Evolutionary conservation across 1,284 basidiomycete genomes (phyloP), one percentile per base, ranked within the genome.

Genomic region (Pseudozyma sp.): DNA sequence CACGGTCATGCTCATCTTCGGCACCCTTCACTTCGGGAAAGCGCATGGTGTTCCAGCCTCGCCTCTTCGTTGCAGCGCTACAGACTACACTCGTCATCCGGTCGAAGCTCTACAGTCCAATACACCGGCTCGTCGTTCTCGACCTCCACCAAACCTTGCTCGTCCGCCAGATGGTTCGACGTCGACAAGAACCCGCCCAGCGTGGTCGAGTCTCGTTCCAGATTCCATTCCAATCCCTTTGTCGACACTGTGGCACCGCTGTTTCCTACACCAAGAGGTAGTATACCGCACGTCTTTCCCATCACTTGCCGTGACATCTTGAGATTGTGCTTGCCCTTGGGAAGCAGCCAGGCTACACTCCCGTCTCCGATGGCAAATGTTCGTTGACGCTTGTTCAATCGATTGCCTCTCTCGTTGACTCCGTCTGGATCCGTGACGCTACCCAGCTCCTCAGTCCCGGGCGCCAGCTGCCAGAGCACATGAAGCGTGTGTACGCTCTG

Each of bases 401-500:
- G 16, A 17, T 62, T 54, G 37, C 55, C 63, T 16, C 63, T 43
- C 8, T 66, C 58, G 16, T 53, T 63, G 5, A 43, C 9, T 7
- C 50, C 55, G 8, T 53, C 54, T 0, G 77, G 75, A 49, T 81
- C 77, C 31, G 58, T 39, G 8, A 79, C 65, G 3, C 70, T 62
- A 9, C 75, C 66, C 4, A 68, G 51, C 16, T 60, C 44, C 11
- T 29, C 34, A 14, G 58, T 59, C 17, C 92, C 90, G 14, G 77
- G 75, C 1, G 73, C 75, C 0, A 95, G 86, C 83, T 94, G 94
- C 86, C 94, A 90, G 3, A 99, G 85, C 40, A 91, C 89, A 5
- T 94, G 92, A 33, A 98, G 87, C 0, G 93, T 92, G 79, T 97
- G 94, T 3, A 96, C 87, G 0, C 94, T 97, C 82, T 99, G 96